Evolutionary conservation across 805 yeast species (phyloP).

Genomic region (Sungouiella blattae): DNA sequence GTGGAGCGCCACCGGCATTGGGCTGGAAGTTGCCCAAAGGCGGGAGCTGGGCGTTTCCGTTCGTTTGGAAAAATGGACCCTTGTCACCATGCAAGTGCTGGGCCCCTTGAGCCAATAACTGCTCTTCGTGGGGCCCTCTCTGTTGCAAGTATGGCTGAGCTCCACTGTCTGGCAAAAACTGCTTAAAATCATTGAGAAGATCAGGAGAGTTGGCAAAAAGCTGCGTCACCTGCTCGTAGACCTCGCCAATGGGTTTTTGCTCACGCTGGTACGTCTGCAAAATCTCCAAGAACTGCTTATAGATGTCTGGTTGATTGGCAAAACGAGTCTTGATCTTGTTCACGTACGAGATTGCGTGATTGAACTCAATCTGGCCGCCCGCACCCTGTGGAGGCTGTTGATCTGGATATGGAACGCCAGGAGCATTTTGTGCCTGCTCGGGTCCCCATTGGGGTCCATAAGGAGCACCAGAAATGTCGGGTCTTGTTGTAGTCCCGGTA

Average conservation of each 20-base stretch:
- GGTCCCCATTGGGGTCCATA: neutral
- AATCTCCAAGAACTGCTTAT: slow-evolving; percentile 90
- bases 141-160: slow-evolving; percentile 31
- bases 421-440: too few species aligned
- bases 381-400: slow-evolving; percentile 13
- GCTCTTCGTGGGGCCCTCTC: slow-evolving; percentile 18
- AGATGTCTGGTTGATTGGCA: slow-evolving; percentile 90
- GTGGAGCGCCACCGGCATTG: slow-evolving; percentile 38
- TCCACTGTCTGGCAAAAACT: slow-evolving; percentile 86
- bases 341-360: slow-evolving; percentile 94
- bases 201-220: slow-evolving; percentile 93
- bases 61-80: slow-evolving; percentile 13
- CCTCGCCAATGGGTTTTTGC: slow-evolving; percentile 92
- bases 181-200: slow-evolving; percentile 88
- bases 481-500: slow-evolving; percentile 71
- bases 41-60: slow-evolving; percentile 55
- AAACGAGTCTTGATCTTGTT: slow-evolving; percentile 94
- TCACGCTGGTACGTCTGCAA: slow-evolving; percentile 96
- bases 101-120: slow-evolving; percentile 16
- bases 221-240: slow-evolving; percentile 86
- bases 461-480: slow-evolving; percentile 38
- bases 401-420: neutral
- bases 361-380: slow-evolving; percentile 84
- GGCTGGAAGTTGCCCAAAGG: slow-evolving; percentile 90
- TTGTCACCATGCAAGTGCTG: slow-evolving; percentile 20